Evolutionary conservation across 108 stramenopile species (phyloP).

Genomic region (Schizochytrium sp.): DNA sequence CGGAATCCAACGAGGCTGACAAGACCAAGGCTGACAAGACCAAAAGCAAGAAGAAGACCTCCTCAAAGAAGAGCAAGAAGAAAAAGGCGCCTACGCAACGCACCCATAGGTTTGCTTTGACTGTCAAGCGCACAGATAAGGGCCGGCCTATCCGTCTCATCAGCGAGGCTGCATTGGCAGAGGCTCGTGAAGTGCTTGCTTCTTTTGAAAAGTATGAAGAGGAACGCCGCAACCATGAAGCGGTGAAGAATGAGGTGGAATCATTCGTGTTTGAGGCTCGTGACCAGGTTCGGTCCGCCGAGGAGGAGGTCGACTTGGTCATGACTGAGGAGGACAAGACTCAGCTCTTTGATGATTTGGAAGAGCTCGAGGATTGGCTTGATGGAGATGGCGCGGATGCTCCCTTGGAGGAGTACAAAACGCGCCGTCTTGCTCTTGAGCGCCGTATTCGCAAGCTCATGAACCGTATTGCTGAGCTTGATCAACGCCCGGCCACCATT

Average conservation of each 20-base stretch:
- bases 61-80: conserved; percentile 86
- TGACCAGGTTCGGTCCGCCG: conserved; percentile 85
- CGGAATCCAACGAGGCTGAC: conserved; percentile 71
- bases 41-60: conserved; percentile 68
- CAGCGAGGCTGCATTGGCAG: conserved; percentile 76
- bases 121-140: conserved; percentile 76
- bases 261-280: conserved; percentile 89
- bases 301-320: conserved; percentile 83
- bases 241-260: conserved; percentile 93
- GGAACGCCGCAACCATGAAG: conserved; percentile 86
- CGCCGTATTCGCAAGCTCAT: conserved; percentile 85
- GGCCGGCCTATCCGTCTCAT: conserved; percentile 78
- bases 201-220: conserved; percentile 84
- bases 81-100: conserved; percentile 83
- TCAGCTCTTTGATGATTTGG: conserved; percentile 79
- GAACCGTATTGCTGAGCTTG: conserved; percentile 83
- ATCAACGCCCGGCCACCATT: conserved; percentile 85
- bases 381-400: conserved; percentile 89
- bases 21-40: conserved; percentile 68
- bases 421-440: conserved; percentile 85
- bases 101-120: conserved; percentile 65
- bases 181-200: conserved; percentile 84
- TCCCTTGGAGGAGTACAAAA: conserved; percentile 84
- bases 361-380: conserved; percentile 94
- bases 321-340: conserved; percentile 94